These are phyloP conservation scores for Sporothrix dimorphospora DNA, from an alignment of 2,329 filamentous ascomycete species.

Conservation along the genomic window DNA sequence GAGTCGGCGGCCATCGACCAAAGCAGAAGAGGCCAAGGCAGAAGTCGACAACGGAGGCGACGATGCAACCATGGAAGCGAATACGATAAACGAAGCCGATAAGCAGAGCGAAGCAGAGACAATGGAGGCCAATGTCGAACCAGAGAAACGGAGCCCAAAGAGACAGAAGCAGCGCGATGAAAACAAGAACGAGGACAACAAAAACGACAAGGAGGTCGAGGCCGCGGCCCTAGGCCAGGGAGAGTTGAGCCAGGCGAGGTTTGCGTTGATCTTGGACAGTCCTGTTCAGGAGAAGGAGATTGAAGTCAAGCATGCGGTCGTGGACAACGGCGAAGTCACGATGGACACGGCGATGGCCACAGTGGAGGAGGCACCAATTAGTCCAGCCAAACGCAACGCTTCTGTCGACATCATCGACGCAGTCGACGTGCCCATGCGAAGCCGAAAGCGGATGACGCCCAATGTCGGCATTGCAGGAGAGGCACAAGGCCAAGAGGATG, in stretches of 20 bases:
- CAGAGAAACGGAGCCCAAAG: neutral
- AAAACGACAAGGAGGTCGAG: neutral
- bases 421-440: neutral
- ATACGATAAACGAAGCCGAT: neutral
- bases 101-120: too few species aligned
- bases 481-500: neutral
- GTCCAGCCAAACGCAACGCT: neutral
- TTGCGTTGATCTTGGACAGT: neutral
- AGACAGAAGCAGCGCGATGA: constrained; percentile 12
- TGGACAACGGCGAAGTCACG: neutral
- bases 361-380: neutral
- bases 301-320: neutral
- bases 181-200: neutral
- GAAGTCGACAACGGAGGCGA: neutral
- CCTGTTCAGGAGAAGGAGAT: neutral
- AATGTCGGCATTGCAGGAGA: neutral
- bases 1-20: neutral
- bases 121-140: neutral
- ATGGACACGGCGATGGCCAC: neutral
- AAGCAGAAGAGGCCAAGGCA: neutral
- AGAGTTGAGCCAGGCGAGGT: neutral
- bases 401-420: neutral
- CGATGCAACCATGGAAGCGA: neutral
- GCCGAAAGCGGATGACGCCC: neutral
- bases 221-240: neutral